Evolutionary conservation across 306 rosid species (phyloP), one percentile per base, ranked within the genome.

Genomic region (Vicia faba): DNA sequence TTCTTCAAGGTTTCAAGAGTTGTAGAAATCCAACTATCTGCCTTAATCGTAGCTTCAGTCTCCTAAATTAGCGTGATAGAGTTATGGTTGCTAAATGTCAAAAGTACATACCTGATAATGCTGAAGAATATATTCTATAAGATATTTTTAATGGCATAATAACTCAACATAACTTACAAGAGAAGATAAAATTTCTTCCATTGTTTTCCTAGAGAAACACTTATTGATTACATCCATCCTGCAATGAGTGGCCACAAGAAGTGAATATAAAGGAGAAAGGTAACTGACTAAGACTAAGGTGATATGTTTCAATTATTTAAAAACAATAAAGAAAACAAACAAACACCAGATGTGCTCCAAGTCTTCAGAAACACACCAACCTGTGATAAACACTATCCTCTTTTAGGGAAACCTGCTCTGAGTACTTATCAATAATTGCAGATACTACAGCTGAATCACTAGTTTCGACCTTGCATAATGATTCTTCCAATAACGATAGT

Each of bases 141-240:
- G 53, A 54, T 64, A 62, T 2, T 31, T 50, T 28, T 5, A 40
- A 31, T 45, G 11, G 56, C 45, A 8, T 15, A 68, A 11, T 16
- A 60, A 64, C 65, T 40, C 39, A 25, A 56, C 67, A 72, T 64
- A 20, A 71, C 98, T 87, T 83, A 93, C 97, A 31, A 93, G 97
- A 77, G 86, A 84, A 71, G 73, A 85, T 63, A 90, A 55, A 59
- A 90, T 90, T 51, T 82, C 95, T 78, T 90, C 98, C 0, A 89
- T 73, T 38, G 91, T 76, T 83, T 76, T 86, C 77, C 63, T 68
- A 46, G 96, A 90, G 88, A 93, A 93, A 81, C 95, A 88, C 79
- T 80, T 83, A 54, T 93, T 84, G 79, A 93, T 93, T 50, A 83
- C 69, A 61, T 77, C 77, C 84, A 86, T 78, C 87, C 98, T 88